Base-by-base conservation (phyloP, 768 basidiomycete genomes). In the Wakefieldia striispora region DNA sequence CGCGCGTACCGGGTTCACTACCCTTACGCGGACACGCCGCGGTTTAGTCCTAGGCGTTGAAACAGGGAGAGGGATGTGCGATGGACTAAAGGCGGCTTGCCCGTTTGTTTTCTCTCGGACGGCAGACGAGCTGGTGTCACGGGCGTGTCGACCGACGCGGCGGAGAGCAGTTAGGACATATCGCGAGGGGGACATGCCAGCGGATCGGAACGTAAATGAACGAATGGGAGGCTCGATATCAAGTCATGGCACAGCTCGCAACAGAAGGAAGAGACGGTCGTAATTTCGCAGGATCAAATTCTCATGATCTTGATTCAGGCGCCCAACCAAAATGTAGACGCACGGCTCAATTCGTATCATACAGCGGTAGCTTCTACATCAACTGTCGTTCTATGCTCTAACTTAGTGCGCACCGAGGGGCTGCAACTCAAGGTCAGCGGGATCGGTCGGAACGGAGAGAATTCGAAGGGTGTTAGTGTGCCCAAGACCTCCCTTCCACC, bases 401-500 rank as follows among this genome's bases (percentile, higher is more conserved):
- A 23, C 47, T 61, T 51, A 62, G 29, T 38, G 37, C 19, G 67
- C 65, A 9, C 73, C 78, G 20, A 82, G 72, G 29, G 83, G 79
- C 66, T 90, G 85, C 70, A 84, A 58, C 68, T 86, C 83, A 45
- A 94, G 72, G 66, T 94, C 91, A 43, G 86, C 88, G 29, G 70
- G 54, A 60, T 92, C 88, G 20, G 87, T 91, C 16, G 91, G 91
- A 39, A 93, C 91, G 35, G 82, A 82, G 58, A 94, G 70, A 53
- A 94, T 80, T 43, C 91, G 86, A 49, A 94, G 75, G 12, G 91
- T 93, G 77, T 95, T 94, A 57, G 92, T 95, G 73, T 97, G 93
- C 27, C 94, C 95, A 39, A 97, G 81, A 50, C 97, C 97, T 38
- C 94, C 91, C 75, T 94, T 95, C 95, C 95, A 99, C n/a, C 97